Conservation (phyloP, 75 land plant genomes). For the Cupressus sempervirens region DNA sequence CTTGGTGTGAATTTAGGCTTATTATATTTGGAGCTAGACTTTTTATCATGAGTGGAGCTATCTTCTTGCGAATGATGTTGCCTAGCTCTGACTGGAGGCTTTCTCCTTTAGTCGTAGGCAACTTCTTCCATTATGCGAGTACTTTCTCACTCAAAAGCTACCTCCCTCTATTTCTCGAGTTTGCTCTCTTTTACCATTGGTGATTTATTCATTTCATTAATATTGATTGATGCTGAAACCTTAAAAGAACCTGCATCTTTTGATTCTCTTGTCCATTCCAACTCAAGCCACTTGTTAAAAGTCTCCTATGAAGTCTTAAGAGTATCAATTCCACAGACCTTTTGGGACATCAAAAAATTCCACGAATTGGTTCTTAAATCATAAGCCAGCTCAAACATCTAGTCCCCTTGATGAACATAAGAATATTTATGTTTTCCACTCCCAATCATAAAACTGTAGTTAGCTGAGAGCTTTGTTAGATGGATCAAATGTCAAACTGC, state of each 20-base stretch:
- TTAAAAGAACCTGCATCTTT: conserved; percentile 70
- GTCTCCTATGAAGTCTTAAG: conserved; percentile 64
- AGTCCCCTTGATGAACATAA: conserved; percentile 48
- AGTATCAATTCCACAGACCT: conserved; percentile 50
- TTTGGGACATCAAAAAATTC: conserved; percentile 74
- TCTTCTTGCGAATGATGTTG: no score
- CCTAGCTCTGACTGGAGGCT: no score
- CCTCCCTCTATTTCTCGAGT: no score
- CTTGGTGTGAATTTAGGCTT: no score
- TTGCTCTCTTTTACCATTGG: no score
- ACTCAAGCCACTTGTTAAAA: conserved; percentile 40
- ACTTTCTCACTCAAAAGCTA: no score
- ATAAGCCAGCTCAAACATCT: conserved; percentile 78
- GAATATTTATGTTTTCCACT: conserved; percentile 68
- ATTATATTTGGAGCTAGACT: no score
- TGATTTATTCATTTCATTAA: no score
- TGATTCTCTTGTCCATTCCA: conserved; percentile 83
- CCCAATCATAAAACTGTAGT: conserved; percentile 49
- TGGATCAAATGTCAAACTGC: conserved; percentile 58
- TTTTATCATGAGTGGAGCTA: no score
- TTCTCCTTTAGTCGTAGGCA: no score
- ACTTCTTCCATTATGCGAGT: no score
- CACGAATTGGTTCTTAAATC: conserved; percentile 74
- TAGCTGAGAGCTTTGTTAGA: conserved; percentile 79
- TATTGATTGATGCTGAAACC: no score